phyloP scores from a whole-genome alignment of 495 filamentous ascomycete genomes.

The Penicillium daleae region DNA sequence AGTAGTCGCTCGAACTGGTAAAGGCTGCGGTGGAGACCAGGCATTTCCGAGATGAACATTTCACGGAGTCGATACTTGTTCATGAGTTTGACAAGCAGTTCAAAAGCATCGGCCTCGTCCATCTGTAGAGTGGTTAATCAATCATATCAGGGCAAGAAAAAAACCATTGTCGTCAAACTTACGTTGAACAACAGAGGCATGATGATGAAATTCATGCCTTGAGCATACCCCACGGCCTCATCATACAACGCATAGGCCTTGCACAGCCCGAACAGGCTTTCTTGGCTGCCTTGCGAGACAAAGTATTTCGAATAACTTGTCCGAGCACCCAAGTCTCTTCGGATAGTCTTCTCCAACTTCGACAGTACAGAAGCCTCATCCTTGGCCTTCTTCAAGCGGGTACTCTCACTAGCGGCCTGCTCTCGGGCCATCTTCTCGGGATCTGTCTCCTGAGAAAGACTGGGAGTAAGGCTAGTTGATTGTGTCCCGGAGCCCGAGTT shows the following conservation, averaged over 20 bases:
- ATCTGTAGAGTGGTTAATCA: constrained; percentile 60
- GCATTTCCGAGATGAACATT: constrained; percentile 96
- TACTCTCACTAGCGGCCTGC: constrained; percentile 65
- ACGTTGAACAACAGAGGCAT: constrained; percentile 98
- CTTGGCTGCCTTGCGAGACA: constrained; percentile 84
- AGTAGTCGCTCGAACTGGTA: constrained; percentile 95
- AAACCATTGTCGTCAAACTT: constrained; percentile 34
- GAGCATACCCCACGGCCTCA: constrained; percentile 92
- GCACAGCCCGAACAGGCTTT: constrained; percentile 91
- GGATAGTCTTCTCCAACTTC: constrained; percentile 91
- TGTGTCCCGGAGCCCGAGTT: constrained; percentile 67
- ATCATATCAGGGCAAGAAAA: not conserved
- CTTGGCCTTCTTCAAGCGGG: constrained; percentile 73
- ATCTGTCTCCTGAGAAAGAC: constrained; percentile 64
- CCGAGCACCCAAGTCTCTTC: constrained; percentile 83
- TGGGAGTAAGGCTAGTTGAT: constrained; percentile 59
- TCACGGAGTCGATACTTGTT: constrained; percentile 93
- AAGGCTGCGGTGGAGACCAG: constrained; percentile 87
- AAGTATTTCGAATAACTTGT: constrained; percentile 97
- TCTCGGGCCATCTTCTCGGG: constrained; percentile 67
- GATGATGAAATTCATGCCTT: constrained; percentile 98
- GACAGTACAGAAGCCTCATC: constrained; percentile 70
- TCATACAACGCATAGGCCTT: constrained; percentile 98
- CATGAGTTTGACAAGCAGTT: constrained; percentile 91
- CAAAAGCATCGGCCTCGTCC: constrained; percentile 97